Evolutionary conservation across 495 filamentous ascomycete genomes (phyloP).

Genomic region (Hypoxylon subgilvum): DNA sequence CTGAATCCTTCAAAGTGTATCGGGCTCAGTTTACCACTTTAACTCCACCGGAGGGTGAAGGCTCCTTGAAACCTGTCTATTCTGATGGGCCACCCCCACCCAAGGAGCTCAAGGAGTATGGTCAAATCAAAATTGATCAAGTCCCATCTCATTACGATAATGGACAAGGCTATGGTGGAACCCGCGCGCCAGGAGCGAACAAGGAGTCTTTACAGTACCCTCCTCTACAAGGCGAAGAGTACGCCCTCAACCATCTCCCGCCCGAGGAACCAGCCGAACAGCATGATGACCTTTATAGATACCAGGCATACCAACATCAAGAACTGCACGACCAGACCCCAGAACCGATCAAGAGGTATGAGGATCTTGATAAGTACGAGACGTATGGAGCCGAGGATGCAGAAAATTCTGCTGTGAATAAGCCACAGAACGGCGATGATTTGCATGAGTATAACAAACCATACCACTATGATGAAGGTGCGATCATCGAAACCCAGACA

Average conservation of each 20-base stretch:
- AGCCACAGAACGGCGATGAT: constrained; percentile 15
- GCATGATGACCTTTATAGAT: constrained; percentile 39
- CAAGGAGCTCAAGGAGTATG: constrained; percentile 49
- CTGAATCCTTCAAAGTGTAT: constrained; percentile 44
- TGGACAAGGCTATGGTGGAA: not conserved
- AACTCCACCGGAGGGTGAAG: constrained; percentile 28
- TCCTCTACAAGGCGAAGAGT: constrained; percentile 39
- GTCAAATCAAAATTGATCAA: constrained; percentile 41
- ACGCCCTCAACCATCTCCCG: constrained; percentile 42
- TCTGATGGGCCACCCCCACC: constrained; percentile 45
- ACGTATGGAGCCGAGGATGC: constrained; percentile 37
- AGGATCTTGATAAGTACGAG: constrained; percentile 38
- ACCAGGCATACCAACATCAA: constrained; percentile 10
- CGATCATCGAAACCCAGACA: constrained; percentile 5
- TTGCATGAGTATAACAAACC: constrained; percentile 38
- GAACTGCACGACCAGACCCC: constrained; percentile 9
- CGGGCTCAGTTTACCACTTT: constrained; percentile 46
- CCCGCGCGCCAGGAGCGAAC: not conserved
- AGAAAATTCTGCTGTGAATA: constrained; percentile 8
- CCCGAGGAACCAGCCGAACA: constrained; percentile 32
- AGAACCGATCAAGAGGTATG: constrained; percentile 23
- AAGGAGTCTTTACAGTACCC: constrained; percentile 4
- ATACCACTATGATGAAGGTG: constrained; percentile 28
- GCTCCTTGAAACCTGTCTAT: constrained; percentile 33
- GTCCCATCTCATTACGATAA: constrained; percentile 19